phyloP scores from a whole-genome alignment of 345 rosid genomes.

The Heritiera littoralis region DNA sequence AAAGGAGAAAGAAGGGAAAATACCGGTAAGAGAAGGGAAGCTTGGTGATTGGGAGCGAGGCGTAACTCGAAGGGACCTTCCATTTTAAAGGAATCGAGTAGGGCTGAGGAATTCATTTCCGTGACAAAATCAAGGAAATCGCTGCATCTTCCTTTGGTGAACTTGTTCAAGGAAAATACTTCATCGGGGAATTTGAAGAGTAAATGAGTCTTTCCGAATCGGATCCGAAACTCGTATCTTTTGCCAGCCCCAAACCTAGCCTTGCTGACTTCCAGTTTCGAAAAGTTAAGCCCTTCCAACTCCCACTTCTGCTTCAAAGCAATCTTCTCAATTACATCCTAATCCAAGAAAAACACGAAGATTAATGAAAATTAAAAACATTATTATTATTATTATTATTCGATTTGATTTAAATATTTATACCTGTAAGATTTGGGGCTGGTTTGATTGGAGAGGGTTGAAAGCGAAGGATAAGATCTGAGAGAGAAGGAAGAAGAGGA shows the following conservation, averaged over 20 bases:
- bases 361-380: neutral
- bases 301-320: slow-evolving; percentile 61
- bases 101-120: slow-evolving; percentile 40
- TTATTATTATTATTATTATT: neutral
- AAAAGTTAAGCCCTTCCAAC: slow-evolving; percentile 37
- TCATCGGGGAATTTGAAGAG: slow-evolving; percentile 57
- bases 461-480: slow-evolving; percentile 30
- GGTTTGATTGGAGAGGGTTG: slow-evolving; percentile 32
- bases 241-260: slow-evolving; percentile 49
- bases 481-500: slow-evolving; percentile 28
- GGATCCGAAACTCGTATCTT: slow-evolving; percentile 66
- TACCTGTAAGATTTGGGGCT: slow-evolving; percentile 44
- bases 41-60: slow-evolving; percentile 36
- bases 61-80: slow-evolving; percentile 71
- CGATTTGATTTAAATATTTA: neutral
- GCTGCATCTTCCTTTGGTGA: slow-evolving; percentile 27
- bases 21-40: slow-evolving; percentile 66
- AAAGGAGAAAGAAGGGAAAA: neutral
- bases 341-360: neutral
- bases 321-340: slow-evolving; percentile 70
- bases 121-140: slow-evolving; percentile 42
- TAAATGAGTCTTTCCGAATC: slow-evolving; percentile 51
- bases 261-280: slow-evolving; percentile 45
- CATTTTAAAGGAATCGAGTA: slow-evolving; percentile 48
- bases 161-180: slow-evolving; percentile 48